Percentiles rank a stretch among this genome's conserved stretches.
phyloP scores from a whole-genome alignment of 345 rosid species.

The Sonneratia caseolaris region DNA sequence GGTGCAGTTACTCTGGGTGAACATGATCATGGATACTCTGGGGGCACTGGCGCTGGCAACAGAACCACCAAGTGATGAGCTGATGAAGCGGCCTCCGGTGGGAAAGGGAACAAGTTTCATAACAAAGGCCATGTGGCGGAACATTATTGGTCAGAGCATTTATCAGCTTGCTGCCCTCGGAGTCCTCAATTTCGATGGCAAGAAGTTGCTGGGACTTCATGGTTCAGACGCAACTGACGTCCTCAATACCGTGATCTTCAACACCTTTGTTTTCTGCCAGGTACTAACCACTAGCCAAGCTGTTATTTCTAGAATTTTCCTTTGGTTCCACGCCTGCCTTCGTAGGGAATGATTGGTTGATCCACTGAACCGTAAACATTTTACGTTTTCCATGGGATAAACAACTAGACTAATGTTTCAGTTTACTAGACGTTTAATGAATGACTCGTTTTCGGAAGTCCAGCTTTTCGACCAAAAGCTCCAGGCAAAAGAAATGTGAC shows the following conservation, averaged over 20 bases:
- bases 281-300: conserved; percentile 23
- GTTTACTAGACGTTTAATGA: background rate
- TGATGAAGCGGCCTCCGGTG: conserved; percentile 61
- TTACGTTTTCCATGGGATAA: background rate
- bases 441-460: background rate
- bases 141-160: conserved; percentile 82
- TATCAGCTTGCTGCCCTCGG: conserved; percentile 66
- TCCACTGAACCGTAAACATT: background rate
- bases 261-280: conserved; percentile 89
- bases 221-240: conserved; percentile 54
- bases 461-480: no score
- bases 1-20: conserved; percentile 84
- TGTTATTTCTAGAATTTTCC: background rate
- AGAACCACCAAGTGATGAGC: conserved; percentile 63
- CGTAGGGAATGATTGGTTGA: no score
- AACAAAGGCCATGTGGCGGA: conserved; percentile 85
- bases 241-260: conserved; percentile 75
- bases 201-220: conserved; percentile 37
- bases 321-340: no score
- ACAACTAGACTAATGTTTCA: no score
- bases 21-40: conserved; percentile 81
- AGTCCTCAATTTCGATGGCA: conserved; percentile 51
- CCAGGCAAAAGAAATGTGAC: no score
- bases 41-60: conserved; percentile 89
- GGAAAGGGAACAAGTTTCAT: conserved; percentile 56